Base-by-base conservation (phyloP, 805 yeast species). In the Candida xiaguanensis region DNA sequence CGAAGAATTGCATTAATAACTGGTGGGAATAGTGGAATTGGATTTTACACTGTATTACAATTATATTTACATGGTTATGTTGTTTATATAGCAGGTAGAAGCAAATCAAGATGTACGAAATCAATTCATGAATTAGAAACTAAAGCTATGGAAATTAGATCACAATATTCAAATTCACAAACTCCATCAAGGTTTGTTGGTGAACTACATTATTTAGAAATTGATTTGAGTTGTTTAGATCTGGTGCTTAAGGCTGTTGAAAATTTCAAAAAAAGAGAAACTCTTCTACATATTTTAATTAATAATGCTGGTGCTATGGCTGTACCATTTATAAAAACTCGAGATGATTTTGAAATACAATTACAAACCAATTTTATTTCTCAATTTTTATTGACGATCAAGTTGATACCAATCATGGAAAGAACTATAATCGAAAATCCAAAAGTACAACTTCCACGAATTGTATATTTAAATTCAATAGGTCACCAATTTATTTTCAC, bases 221-320 rank as follows among this genome's bases (percentile, higher is more conserved):
- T 67, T 34, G 73, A 69, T 48, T 52, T 68, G 18, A 50, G 61
- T 23, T 51, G 48, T 29, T 52, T 69, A 15, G 39, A 51, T 14
- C 59, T 66, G 38, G 72, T 69, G 8, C 36, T 58, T 11, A 36
- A 40, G 8, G 84, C 87, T 0, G 76, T 75, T 9, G 50, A 55
- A 7, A 61, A 61, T 24, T 70, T 83, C 42, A 59, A 59, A 30
- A 56, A 58, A 12, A 47, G 61, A 38, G 91, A 83, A 47, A 54
- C 58, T 19, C 45, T 63, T 14, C 55, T 87, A 22, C 80, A 85
- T 55, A 58, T 86, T 16, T 65, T 87, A 24, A 71, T 87, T 32
- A 78, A 85, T 49, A 87, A 86, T 57, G 90, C 95, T 1, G 93
- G 95, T 2, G 77, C 82, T 4, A 81, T 84, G 79, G 89, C 84